Evolutionary conservation across 495 filamentous ascomycete species (phyloP).

Genomic region (Ascodesmis nigricans): DNA sequence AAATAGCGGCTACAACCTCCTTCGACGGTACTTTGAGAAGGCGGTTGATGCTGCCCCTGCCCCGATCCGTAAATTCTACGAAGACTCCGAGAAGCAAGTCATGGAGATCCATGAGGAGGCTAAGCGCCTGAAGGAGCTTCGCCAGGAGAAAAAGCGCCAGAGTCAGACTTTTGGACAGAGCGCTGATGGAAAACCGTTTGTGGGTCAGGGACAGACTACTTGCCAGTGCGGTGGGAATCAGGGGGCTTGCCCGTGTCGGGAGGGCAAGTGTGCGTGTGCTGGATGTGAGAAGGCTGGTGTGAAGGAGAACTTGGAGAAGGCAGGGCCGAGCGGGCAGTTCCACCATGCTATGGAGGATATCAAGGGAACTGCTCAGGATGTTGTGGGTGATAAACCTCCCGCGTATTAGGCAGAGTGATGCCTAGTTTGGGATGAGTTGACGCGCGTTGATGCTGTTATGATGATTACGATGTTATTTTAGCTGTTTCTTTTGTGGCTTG

Average conservation of each 20-base stretch:
- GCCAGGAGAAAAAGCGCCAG: conserved; percentile 43
- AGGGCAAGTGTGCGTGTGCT: conserved; percentile 22
- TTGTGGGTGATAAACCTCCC: conserved; percentile 1
- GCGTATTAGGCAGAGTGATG: too few relatives aligned
- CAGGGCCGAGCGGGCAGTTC: conserved; percentile 4
- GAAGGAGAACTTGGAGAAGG: conserved; percentile 4
- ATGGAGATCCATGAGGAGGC: conserved; percentile 85
- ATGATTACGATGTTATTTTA: not conserved
- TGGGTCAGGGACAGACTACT: conserved; percentile 20
- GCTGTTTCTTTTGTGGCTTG: too few relatives aligned
- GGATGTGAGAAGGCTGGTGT: conserved; percentile 18
- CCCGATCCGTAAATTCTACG: conserved; percentile 72
- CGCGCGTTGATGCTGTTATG: conserved; percentile 2
- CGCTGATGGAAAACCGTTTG: conserved; percentile 9
- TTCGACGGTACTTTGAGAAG: conserved; percentile 72
- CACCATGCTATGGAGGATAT: conserved; percentile 8
- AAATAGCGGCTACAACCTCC: conserved; percentile 26
- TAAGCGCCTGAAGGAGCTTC: conserved; percentile 62
- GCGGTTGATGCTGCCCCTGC: conserved; percentile 67
- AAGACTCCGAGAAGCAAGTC: conserved; percentile 57
- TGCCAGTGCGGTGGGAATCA: conserved; percentile 19
- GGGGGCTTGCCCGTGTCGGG: conserved; percentile 17
- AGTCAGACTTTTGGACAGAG: conserved; percentile 24
- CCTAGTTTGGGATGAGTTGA: conserved; percentile 6
- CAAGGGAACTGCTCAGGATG: conserved; percentile 5